These are phyloP conservation scores for Peronospora destructor DNA, from an alignment of 352 stramenopile species.

Conservation along the genomic window DNA sequence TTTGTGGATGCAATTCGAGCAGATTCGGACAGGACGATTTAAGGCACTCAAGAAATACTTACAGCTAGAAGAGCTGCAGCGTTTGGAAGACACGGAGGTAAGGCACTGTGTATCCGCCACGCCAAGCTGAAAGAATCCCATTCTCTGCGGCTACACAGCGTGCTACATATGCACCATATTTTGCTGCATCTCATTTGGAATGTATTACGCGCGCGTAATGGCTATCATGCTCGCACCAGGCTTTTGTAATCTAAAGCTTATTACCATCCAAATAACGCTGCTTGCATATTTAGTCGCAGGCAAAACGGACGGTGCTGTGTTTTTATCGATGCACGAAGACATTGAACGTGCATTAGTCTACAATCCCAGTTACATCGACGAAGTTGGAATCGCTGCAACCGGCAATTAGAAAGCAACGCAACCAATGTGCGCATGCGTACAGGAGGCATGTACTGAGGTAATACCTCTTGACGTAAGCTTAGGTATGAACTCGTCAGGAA, in stretches of 20 bases:
- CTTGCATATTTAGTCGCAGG: slow-evolving; percentile 8
- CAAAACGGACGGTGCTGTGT: slow-evolving; percentile 31
- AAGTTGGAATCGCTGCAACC: slow-evolving; percentile 37
- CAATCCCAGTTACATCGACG: slow-evolving; percentile 8
- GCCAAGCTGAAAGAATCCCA: neutral
- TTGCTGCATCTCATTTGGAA: slow-evolving; percentile 31
- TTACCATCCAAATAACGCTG: too few relatives aligned
- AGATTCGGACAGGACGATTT: slow-evolving; percentile 54
- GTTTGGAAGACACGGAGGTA: too few relatives aligned
- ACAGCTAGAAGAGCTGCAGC: too few relatives aligned
- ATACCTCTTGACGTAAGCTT: slow-evolving; percentile 30
- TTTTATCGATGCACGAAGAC: slow-evolving; percentile 15
- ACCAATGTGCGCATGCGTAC: slow-evolving; percentile 64
- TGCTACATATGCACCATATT: slow-evolving; percentile 41
- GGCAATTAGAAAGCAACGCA: slow-evolving; percentile 61
- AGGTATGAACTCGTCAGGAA: neutral
- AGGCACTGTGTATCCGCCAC: slow-evolving; percentile 50
- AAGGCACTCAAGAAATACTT: slow-evolving; percentile 63
- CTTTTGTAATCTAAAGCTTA: too few relatives aligned
- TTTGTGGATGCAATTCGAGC: slow-evolving; percentile 52
- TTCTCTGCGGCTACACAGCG: slow-evolving; percentile 28
- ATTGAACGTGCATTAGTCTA: neutral
- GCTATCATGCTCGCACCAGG: slow-evolving; percentile 6
- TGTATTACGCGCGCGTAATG: slow-evolving; percentile 12
- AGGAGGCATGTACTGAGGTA: slow-evolving; percentile 76